A percentile compares a stretch with the other conserved stretches of the same genome.
These are phyloP conservation scores for Dictyostelium purpureum DNA, from an alignment of 78 protist species.

Conservation along the genomic window DNA sequence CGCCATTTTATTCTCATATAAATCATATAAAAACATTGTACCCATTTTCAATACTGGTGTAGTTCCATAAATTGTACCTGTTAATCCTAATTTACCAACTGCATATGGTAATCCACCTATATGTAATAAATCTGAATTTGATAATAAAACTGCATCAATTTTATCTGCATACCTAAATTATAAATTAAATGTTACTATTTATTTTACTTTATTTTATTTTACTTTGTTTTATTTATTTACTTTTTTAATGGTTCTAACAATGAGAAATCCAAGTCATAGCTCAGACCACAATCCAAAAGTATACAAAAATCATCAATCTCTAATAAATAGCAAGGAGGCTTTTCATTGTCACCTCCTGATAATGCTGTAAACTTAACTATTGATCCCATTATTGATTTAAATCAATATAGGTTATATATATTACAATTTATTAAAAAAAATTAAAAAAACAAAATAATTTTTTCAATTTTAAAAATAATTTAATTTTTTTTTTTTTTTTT, in stretches of 20 bases:
- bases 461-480: no score
- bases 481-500: no score
- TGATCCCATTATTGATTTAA: slow-evolving; percentile 41
- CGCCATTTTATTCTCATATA: slow-evolving; percentile 41
- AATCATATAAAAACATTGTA: slow-evolving; percentile 91
- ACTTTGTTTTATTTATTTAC: neutral
- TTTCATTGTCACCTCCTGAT: slow-evolving; percentile 49
- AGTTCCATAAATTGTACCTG: slow-evolving; percentile 91
- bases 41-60: slow-evolving; percentile 94
- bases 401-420: neutral
- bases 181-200: neutral
- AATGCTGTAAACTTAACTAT: slow-evolving; percentile 77
- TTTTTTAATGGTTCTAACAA: slow-evolving; percentile 63
- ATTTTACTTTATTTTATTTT: neutral
- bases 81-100: slow-evolving; percentile 73
- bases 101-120: slow-evolving; percentile 94
- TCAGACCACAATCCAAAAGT: slow-evolving; percentile 97
- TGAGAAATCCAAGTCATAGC: slow-evolving; percentile 54
- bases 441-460: neutral
- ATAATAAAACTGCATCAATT: slow-evolving; percentile 90
- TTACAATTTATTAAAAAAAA: neutral
- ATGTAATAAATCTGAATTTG: slow-evolving; percentile 93
- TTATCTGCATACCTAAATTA: slow-evolving; percentile 31
- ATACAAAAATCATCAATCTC: slow-evolving; percentile 93
- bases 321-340: slow-evolving; percentile 84